These are phyloP conservation scores for Neolentinus lepideus DNA, from an alignment of 1,284 basidiomycete species.

Conservation along the genomic window DNA sequence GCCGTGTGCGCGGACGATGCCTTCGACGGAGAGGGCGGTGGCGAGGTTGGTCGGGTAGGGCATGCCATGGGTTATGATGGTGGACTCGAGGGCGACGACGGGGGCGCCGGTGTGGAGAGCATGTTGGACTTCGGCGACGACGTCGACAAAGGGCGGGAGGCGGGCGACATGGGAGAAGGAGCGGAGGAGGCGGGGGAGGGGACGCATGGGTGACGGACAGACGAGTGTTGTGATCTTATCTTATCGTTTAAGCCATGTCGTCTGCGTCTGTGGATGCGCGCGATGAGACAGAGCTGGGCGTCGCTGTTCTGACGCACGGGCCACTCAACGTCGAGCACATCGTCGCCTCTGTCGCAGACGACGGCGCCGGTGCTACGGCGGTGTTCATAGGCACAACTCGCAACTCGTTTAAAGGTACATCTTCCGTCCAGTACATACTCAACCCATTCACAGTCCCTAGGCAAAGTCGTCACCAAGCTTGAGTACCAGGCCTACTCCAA, in stretches of 20 bases:
- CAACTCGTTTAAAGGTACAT: constrained; percentile 49
- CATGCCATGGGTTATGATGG: constrained; percentile 91
- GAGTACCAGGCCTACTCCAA: constrained; percentile 83
- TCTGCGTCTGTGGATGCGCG: constrained; percentile 39
- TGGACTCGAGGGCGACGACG: constrained; percentile 78
- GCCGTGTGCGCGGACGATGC: constrained; percentile 70
- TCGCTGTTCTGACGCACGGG: constrained; percentile 54
- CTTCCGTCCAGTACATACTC: background rate
- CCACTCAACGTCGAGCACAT: constrained; percentile 51
- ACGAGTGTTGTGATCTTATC: background rate
- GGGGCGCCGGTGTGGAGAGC: constrained; percentile 56
- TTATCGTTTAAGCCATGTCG: constrained; percentile 7
- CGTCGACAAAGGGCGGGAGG: constrained; percentile 43
- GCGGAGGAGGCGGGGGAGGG: background rate
- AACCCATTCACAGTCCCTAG: constrained; percentile 27
- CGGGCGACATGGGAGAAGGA: background rate
- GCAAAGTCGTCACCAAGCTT: constrained; percentile 62
- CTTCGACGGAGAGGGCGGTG: constrained; percentile 70
- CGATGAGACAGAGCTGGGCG: constrained; percentile 37
- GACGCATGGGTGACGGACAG: background rate
- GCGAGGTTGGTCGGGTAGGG: constrained; percentile 75
- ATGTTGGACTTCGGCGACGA: constrained; percentile 75
- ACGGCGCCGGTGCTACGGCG: constrained; percentile 64
- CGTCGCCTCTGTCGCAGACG: constrained; percentile 51
- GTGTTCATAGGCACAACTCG: constrained; percentile 72